Evolutionary conservation across 2,329 filamentous ascomycete species (phyloP).

Genomic region (Zopfia rhizophila): DNA sequence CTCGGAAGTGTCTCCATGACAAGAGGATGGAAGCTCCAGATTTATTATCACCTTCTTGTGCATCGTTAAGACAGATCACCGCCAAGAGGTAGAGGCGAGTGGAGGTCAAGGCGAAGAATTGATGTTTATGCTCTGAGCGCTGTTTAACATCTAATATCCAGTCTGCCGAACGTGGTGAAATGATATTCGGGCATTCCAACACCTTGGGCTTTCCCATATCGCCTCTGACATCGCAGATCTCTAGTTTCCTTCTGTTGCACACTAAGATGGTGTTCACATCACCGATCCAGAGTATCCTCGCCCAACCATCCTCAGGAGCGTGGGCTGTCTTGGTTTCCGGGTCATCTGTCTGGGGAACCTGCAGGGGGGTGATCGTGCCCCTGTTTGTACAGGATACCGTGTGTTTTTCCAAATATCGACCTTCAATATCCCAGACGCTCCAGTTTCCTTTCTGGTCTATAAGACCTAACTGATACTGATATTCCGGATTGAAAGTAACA

Average conservation of each 20-base stretch:
- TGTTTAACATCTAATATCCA: constrained; percentile 69
- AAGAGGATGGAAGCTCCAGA: constrained; percentile 53
- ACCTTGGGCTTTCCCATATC: constrained; percentile 20
- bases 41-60: constrained; percentile 24
- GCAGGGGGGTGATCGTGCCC: constrained; percentile 22
- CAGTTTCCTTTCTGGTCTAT: constrained; percentile 73
- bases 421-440: constrained; percentile 71
- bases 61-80: constrained; percentile 45
- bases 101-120: constrained; percentile 70
- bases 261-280: constrained; percentile 62
- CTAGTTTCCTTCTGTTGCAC: constrained; percentile 58
- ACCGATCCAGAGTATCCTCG: constrained; percentile 60
- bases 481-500: constrained; percentile 72
- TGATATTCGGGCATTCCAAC: constrained; percentile 37
- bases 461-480: constrained; percentile 70
- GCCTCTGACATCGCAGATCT: constrained; percentile 47
- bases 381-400: constrained; percentile 44
- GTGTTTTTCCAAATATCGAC: too few species aligned
- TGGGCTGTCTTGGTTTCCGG: constrained; percentile 45
- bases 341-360: constrained; percentile 28
- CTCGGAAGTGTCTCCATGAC: constrained; percentile 65
- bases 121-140: constrained; percentile 59
- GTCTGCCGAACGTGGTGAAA: constrained; percentile 39
- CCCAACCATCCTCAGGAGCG: constrained; percentile 60
- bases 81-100: constrained; percentile 63